Evolutionary conservation across 169 alveolate genomes (phyloP), one percentile per base, ranked within the genome.

Genomic region (Pseudocohnilembus persalinus): DNA sequence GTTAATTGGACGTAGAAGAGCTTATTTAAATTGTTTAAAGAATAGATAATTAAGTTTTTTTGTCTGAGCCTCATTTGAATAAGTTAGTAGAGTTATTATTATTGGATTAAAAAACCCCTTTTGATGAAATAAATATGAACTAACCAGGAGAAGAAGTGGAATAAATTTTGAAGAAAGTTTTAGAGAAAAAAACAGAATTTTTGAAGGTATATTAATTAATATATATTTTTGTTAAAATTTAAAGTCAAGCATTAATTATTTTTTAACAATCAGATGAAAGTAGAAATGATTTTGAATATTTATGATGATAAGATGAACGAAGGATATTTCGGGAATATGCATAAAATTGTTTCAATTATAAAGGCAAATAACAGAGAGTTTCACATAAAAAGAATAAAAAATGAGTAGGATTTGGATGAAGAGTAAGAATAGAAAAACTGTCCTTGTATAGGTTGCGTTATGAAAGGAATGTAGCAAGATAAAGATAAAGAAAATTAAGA

Each of bases 291-390:
- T 28, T 28, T 49, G n/a, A 29, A 28, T 29, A 79, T 49, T 16
- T 79, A 49, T 63, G 29, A 49, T 27, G 27, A 31, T 33, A 77
- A 34, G 15, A 79, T 79, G 31, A 74, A 74, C 4, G n/a, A 35
- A 6, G 64, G 64, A 29, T 64, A 64, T 0, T 49, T 79, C 76
- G 64, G 64, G 4, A 79, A 79, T 49, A n/a, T 79, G 49, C 76
- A 79, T 49, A 79, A 79, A 63, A 79, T 79, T 29, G 49, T 79
- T 74, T 29, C 65, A 6, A 79, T 79, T 1, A 29, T 79, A 11
- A 79, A 79, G 49, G 29, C 76, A 26, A 79, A 79, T 24, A 72
- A 79, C 28, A 79, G 49, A 29, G 84, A 79, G 49, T 29, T 79
- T 1, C 64, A 79, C 26, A 49, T 79, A 34, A 35, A 49, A 0